Conservation (phyloP, 2,329 filamentous ascomycete species). For the Scopulariopsis brevicaulis region DNA sequence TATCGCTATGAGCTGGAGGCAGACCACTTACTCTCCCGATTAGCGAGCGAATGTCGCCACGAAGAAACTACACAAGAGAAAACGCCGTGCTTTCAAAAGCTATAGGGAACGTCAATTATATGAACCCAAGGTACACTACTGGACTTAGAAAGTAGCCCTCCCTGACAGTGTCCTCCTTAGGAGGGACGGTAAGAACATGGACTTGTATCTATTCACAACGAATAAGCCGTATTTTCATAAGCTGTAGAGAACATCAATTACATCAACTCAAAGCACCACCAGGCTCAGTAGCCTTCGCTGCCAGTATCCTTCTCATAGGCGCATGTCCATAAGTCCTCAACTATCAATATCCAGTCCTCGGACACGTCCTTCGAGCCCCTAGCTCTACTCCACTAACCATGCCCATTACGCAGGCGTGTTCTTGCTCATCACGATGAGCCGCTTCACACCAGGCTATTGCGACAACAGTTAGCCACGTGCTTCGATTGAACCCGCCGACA, state of each 20-base stretch:
- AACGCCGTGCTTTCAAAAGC: too few species aligned
- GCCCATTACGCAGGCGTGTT: slow-evolving; percentile 46
- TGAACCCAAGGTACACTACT: not conserved
- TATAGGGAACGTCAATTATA: too few species aligned
- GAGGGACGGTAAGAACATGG: too few species aligned
- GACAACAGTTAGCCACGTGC: not conserved
- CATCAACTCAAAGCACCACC: not conserved
- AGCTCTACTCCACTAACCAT: not conserved
- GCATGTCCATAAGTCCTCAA: not conserved
- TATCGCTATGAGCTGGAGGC: too few species aligned
- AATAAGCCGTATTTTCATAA: not conserved
- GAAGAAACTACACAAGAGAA: too few species aligned
- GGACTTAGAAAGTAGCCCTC: not conserved
- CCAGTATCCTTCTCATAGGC: not conserved
- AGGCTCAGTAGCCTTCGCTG: not conserved
- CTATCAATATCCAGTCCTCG: not conserved
- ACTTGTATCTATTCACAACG: not conserved
- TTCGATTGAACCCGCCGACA: too few species aligned
- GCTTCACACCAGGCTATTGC: slow-evolving; percentile 59
- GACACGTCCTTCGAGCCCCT: too few species aligned
- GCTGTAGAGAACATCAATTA: not conserved
- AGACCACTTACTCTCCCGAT: too few species aligned
- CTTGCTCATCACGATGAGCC: slow-evolving; percentile 69
- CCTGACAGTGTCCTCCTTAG: too few species aligned
- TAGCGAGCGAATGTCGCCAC: too few species aligned